Base-by-base conservation (phyloP, 2,329 filamentous ascomycete species). In the Juglanconis oblonga region DNA sequence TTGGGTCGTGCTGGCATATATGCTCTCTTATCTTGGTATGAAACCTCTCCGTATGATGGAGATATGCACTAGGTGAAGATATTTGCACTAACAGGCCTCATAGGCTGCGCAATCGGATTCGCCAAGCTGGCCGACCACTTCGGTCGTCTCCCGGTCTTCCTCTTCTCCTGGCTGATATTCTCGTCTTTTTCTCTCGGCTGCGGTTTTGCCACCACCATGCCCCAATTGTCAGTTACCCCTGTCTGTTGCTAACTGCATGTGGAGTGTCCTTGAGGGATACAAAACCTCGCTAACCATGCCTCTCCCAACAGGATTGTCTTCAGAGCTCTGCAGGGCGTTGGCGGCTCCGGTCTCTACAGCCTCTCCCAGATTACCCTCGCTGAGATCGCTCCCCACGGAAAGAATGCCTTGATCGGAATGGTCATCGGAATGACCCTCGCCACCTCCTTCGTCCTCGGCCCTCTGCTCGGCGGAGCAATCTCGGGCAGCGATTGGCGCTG, bases 91-190 rank as follows among this genome's bases (percentile, higher is more conserved):
- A 49, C 29, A 50, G 8, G 36, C 32, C 5, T 10, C 54, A 8
- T 57, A 82, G 80, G 81, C n/a, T 83, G 84, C 52, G 80, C 83
- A 3, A 78, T 85, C 33, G 78, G 79, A 53, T 81, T 84, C 61
- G 81, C 83, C n/a, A 85, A 84, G 64, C 69, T 84, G 44, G 85
- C 82, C 64, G 82, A 86, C 66, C 81, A 86, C 17, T 85, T 84
- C 57, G 83, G 83, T n/a, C 77, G 81, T 33, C 75, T 75, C 57
- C 76, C 80, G 65, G 73, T 82, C 65, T 68, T 84, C 51, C 72
- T 79, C 29, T 69, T 75, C 38, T 81, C 81, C 6, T 85, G 81
- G 81, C 68, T 80, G 29, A 68, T 85, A 24, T 86, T 86, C 59
- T 73, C 80, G n/a, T 75, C 74, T 40, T 85, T 84, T 59, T 85